Evolutionary conservation across 1,284 basidiomycete genomes (phyloP), one percentile per base, ranked within the genome.

Genomic region (Moesziomyces globuligerus): DNA sequence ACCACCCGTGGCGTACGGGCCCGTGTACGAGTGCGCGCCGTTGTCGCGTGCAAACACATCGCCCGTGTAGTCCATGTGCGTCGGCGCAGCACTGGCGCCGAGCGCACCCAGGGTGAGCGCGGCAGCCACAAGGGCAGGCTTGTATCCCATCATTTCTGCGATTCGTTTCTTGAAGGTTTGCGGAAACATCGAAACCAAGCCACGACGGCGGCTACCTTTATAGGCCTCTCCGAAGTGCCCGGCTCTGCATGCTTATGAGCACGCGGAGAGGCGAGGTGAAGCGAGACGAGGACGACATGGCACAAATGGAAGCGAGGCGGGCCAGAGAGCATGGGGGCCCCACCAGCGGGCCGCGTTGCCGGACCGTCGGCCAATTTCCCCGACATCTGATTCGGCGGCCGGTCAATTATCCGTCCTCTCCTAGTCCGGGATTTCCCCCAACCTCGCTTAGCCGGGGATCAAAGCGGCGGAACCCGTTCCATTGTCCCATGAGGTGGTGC

Each of bases 1-100:
- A 25, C 69, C 58, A 24, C 78, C 78, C 6, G 62, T 58, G 8
- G 56, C 41, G 42, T 56, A 66, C 11, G 62, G 62, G 2, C 55
- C 62, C 4, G 62, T 66, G 48, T 66, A 66, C 25, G 62, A 66
- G 47, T 66, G 46, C 0, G 41, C 47, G 9, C 55, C 55, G 24
- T 57, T 41, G 6, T 48, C 25, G 36, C 54, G 54, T 13, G 61
- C 54, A 25, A 49, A 57, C 18, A 58, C 7, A 20, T 65, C 41
- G n/a, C 24, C 3, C 7, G 54, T 39, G 50, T 46, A 48, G 26
- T 34, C 29, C 8, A 28, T 1, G 7, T 44, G 38, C 25, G 60
- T 28, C 3, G 48, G 43, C 18, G 44, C 43, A n/a, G 52, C 45
- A n/a, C 23, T 37, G 45, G 36, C 40, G 32, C 45, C 26, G 20